Percentiles rank a stretch among this genome's conserved stretches.
Evolutionary conservation across 495 filamentous ascomycete species (phyloP).

Genomic region (Aspergillus sclerotioniger): DNA sequence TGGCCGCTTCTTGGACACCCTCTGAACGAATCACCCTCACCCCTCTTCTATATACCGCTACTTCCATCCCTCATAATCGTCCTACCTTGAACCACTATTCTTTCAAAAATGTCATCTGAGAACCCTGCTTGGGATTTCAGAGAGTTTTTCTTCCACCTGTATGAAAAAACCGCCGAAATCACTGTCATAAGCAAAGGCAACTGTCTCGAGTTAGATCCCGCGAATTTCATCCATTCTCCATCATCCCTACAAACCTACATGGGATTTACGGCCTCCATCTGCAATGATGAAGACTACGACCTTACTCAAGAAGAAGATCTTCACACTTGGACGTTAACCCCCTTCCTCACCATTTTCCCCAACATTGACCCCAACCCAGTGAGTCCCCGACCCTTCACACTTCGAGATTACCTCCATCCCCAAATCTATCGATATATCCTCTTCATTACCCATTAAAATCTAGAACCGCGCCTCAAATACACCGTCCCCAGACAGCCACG

Average conservation of each 20-base stretch:
- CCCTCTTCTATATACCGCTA: too few relatives aligned
- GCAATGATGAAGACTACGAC: not conserved
- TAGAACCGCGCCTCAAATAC: not conserved
- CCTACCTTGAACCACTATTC: too few relatives aligned
- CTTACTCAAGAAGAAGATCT: not conserved
- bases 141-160: not conserved
- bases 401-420: not conserved
- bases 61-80: too few relatives aligned
- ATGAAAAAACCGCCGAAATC: not conserved
- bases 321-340: not conserved
- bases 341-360: not conserved
- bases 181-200: not conserved
- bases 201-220: not conserved
- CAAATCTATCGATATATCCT: not conserved
- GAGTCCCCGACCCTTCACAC: not conserved
- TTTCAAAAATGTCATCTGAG: not conserved
- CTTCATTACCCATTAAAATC: not conserved
- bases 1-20: too few relatives aligned
- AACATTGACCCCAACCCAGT: not conserved
- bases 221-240: not conserved
- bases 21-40: too few relatives aligned
- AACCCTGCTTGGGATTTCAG: not conserved
- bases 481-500: not conserved
- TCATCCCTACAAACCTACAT: not conserved
- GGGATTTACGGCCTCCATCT: not conserved